Evolutionary conservation across 2,329 filamentous ascomycete species (phyloP), one percentile per base, ranked within the genome.

Genomic region (Penicillium sp.): DNA sequence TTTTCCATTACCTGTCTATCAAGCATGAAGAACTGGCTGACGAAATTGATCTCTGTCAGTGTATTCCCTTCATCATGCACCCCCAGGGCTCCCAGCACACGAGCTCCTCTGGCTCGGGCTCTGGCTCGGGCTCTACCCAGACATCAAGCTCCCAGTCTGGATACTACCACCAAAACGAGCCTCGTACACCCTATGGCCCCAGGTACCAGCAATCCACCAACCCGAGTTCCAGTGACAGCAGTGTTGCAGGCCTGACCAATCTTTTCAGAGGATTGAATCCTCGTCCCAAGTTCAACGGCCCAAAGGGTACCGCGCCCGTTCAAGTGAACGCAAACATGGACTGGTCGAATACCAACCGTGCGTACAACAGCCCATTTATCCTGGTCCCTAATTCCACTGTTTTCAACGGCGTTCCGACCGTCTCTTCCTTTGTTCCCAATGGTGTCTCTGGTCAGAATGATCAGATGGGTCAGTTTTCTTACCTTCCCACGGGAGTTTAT

Each of bases 401-500:
- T 48, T 70, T 74, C 32, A 65, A 66, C 58, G 66, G 68, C 20
- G 53, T 74, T 40, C 64, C 68, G 46, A 66, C 62, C 48, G 56
- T 66, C 32, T 51, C 68, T 29, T 65, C 69, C 5, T 74, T 69
- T 59, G 60, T 66, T 20, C 64, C 71, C 24, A 55, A 62, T 44
- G 57, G 69, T 37, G 53, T 71, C 45, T 61, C 68, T 53, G 63
- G 64, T 29, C 66, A 71, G 48, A n/a, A 48, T 4, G 73, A 73
- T 34, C 72, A 73, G 55, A 54, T 69, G 53, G 63, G 61, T 32
- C 68, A 71, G 45, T 60, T 70, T 39, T 72, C 71, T 8, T 79
- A 77, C 62, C 35, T 75, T 20, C 65, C 72, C 5, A 64, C 67
- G 38, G 66, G 66, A 37, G 65, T 78, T 49, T 77, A 75, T 56